These are phyloP conservation scores for Euphorbia tirucalli DNA, from an alignment of 345 rosid species.

Conservation along the genomic window DNA sequence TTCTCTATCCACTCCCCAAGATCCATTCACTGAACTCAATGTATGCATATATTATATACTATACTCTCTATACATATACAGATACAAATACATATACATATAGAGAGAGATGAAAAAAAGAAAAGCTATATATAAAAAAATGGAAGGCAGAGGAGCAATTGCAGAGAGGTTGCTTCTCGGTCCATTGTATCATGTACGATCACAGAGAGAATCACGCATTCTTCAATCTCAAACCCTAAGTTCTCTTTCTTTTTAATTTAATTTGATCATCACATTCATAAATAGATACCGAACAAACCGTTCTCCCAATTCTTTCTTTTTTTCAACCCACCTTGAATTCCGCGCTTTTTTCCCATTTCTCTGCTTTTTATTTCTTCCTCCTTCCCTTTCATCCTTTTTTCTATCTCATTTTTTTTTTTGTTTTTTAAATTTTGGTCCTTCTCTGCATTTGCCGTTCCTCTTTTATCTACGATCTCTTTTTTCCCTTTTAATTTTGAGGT, in stretches of 20 bases:
- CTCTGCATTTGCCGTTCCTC: not conserved
- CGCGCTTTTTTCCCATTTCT: conserved; percentile 37
- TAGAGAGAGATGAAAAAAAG: too few relatives aligned
- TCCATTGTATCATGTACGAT: not conserved
- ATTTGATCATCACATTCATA: not conserved
- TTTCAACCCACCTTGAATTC: not conserved
- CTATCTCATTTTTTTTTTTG: not conserved
- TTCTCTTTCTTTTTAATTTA: too few relatives aligned
- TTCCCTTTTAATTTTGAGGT: not conserved
- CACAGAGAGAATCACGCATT: conserved; percentile 31
- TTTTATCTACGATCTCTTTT: not conserved
- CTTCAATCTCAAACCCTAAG: not conserved
- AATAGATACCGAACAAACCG: not conserved
- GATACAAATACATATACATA: conserved; percentile 1
- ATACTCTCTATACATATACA: too few relatives aligned
- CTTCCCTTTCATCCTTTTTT: not conserved
- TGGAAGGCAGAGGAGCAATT: too few relatives aligned
- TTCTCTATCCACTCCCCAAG: not conserved
- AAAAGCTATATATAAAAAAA: conserved; percentile 14
- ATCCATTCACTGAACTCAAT: not conserved
- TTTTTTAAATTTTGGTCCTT: too few relatives aligned
- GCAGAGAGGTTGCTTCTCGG: too few relatives aligned
- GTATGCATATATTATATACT: too few relatives aligned
- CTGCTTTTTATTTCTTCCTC: conserved; percentile 1
- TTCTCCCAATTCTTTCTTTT: not conserved